A percentile compares a stretch with the other conserved stretches of the same genome.
phyloP scores from a whole-genome alignment of 805 yeast genomes.

The Metschnikowia lochheadii region DNA sequence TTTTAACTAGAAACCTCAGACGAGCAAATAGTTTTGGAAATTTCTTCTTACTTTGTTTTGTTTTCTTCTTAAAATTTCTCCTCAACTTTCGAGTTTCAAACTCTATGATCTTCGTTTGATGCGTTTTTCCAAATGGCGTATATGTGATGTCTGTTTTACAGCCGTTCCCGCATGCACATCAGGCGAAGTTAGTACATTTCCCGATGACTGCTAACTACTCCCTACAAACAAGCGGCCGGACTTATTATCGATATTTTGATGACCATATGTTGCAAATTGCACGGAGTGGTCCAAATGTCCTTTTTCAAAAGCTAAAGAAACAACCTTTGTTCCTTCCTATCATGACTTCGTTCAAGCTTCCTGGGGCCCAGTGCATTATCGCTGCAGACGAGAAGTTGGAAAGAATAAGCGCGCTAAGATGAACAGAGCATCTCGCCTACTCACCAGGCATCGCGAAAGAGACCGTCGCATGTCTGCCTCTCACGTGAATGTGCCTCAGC shows the following conservation, averaged over 20 bases:
- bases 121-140: neutral
- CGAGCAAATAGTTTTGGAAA: too few species aligned
- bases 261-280: too few species aligned
- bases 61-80: neutral
- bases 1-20: neutral
- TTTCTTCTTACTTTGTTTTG: neutral
- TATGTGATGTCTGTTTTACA: neutral
- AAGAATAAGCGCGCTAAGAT: neutral
- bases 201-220: neutral
- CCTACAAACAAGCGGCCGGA: neutral
- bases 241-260: too few species aligned
- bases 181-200: neutral
- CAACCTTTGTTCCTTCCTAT: too few species aligned
- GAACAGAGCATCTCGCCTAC: slow-evolving; percentile 4
- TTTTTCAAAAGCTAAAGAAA: neutral
- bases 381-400: neutral
- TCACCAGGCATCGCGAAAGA: neutral
- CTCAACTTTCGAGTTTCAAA: neutral
- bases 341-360: too few species aligned
- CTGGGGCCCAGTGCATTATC: neutral
- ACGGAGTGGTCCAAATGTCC: neutral
- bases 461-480: neutral
- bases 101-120: neutral
- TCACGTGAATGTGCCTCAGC: neutral
- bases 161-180: neutral